These are phyloP conservation scores for Zhuliangozyma parablackwelliae DNA, from an alignment of 1,139 yeast genomes.

Conservation along the genomic window DNA sequence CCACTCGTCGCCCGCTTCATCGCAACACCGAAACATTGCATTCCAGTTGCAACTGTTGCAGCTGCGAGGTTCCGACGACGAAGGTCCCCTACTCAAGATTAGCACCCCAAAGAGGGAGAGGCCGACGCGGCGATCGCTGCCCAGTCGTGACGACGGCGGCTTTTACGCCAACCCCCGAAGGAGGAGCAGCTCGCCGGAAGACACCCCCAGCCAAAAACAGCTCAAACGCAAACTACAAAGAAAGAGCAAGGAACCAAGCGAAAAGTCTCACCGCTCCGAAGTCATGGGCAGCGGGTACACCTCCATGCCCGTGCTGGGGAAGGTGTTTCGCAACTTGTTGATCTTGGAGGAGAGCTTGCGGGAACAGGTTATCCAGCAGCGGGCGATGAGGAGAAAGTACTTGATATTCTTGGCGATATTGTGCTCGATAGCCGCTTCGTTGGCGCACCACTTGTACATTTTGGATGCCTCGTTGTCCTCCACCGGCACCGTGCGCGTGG, in stretches of 20 bases:
- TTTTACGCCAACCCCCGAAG: neutral
- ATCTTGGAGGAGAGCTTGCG: slow-evolving; percentile 82
- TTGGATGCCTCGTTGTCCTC: slow-evolving; percentile 17
- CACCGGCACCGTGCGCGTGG: slow-evolving; percentile 36
- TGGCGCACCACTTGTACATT: slow-evolving; percentile 38
- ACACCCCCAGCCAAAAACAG: slow-evolving; percentile 4
- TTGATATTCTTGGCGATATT: slow-evolving; percentile 61
- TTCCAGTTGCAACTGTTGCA: slow-evolving; percentile 3
- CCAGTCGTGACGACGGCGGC: too few relatives aligned
- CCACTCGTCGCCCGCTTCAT: slow-evolving; percentile 2
- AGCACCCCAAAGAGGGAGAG: too few relatives aligned
- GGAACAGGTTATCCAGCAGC: slow-evolving; percentile 72
- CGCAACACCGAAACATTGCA: slow-evolving; percentile 1
- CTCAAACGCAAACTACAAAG: slow-evolving; percentile 26
- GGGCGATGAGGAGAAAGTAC: slow-evolving; percentile 67
- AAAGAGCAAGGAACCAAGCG: slow-evolving; percentile 24
- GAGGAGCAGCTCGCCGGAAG: slow-evolving; percentile 1
- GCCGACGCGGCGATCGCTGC: too few relatives aligned
- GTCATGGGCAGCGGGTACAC: slow-evolving; percentile 35
- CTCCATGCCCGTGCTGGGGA: slow-evolving; percentile 58
- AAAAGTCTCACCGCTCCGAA: slow-evolving; percentile 27
- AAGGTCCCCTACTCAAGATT: neutral
- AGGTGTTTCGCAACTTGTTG: slow-evolving; percentile 72
- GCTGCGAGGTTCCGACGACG: slow-evolving; percentile 6
- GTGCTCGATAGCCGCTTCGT: slow-evolving; percentile 38